Percentiles rank a stretch among this genome's conserved stretches.
These are phyloP conservation scores for Ascocoryne sarcoides DNA, from an alignment of 2,329 filamentous ascomycete species.

Conservation along the genomic window DNA sequence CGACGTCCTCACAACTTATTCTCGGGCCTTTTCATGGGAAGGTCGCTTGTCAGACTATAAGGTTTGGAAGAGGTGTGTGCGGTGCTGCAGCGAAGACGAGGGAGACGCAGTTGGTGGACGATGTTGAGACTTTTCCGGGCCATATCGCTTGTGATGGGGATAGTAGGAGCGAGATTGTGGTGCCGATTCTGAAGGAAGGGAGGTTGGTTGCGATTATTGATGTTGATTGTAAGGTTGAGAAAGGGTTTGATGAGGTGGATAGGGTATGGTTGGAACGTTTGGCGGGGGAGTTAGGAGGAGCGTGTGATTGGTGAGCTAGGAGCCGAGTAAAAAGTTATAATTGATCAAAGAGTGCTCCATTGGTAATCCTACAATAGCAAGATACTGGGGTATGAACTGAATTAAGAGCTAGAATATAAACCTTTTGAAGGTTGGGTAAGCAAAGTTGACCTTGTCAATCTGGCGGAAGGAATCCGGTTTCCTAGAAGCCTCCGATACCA, in stretches of 20 bases:
- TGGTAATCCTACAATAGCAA: neutral
- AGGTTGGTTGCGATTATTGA: constrained; percentile 69
- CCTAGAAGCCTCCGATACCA: too few species aligned
- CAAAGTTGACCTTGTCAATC: too few species aligned
- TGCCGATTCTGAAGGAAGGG: constrained; percentile 46
- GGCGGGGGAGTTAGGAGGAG: constrained; percentile 46
- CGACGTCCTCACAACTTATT: constrained; percentile 45
- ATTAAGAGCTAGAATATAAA: neutral
- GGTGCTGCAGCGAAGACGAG: constrained; percentile 55
- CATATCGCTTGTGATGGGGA: constrained; percentile 76
- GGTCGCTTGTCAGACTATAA: constrained; percentile 70
- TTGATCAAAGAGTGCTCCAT: neutral
- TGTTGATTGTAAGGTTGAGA: constrained; percentile 60
- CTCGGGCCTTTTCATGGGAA: constrained; percentile 76
- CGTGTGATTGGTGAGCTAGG: constrained; percentile 56
- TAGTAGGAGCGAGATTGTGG: constrained; percentile 72
- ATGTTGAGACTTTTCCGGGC: constrained; percentile 68
- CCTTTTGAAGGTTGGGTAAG: neutral
- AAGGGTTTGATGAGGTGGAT: constrained; percentile 64
- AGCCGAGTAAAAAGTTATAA: neutral
- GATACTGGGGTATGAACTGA: neutral
- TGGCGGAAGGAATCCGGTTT: too few species aligned
- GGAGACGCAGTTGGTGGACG: constrained; percentile 56
- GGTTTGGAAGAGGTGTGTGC: constrained; percentile 66
- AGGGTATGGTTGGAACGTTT: constrained; percentile 56